Evolutionary conservation across 2,329 filamentous ascomycete species (phyloP).

Genomic region (Diaporthe ilicicola): DNA sequence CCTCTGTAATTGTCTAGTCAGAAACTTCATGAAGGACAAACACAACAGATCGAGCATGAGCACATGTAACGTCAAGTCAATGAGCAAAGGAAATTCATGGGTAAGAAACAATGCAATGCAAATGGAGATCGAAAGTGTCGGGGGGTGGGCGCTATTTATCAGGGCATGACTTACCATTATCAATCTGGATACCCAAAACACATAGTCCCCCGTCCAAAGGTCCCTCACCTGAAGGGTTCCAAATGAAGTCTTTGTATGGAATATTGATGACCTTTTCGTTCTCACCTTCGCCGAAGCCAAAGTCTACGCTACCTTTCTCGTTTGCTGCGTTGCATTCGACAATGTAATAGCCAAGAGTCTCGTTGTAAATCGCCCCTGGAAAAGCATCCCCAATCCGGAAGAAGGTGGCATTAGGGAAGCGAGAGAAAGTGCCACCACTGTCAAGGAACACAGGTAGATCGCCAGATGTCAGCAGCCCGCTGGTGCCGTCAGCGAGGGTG

Average conservation of each 20-base stretch:
- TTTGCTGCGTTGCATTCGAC: conserved; percentile 52
- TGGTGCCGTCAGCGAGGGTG: conserved; percentile 35
- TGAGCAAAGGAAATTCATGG: background rate
- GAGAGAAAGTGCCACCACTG: conserved; percentile 59
- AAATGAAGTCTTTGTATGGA: conserved; percentile 58
- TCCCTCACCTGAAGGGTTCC: conserved; percentile 46
- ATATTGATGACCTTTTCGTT: conserved; percentile 50
- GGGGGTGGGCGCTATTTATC: background rate
- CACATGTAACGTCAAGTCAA: background rate
- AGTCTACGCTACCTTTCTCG: conserved; percentile 53
- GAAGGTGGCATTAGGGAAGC: conserved; percentile 54
- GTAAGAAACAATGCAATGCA: background rate
- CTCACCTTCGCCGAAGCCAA: conserved; percentile 50
- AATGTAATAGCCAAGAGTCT: conserved; percentile 50
- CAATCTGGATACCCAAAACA: conserved; percentile 48
- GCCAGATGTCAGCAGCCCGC: conserved; percentile 36
- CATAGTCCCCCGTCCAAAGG: too few relatives aligned
- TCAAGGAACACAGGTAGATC: conserved; percentile 50
- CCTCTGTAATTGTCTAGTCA: conserved; percentile 41
- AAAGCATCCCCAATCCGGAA: conserved; percentile 52
- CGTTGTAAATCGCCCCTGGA: conserved; percentile 47
- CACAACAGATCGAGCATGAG: background rate
- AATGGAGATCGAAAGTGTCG: background rate
- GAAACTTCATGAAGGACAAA: conserved; percentile 24
- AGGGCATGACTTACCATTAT: conserved; percentile 19